A percentile compares a stretch with the other conserved stretches of the same genome.
These are phyloP conservation scores for Letharia lupina DNA, from an alignment of 495 filamentous ascomycete genomes.

Conservation along the genomic window DNA sequence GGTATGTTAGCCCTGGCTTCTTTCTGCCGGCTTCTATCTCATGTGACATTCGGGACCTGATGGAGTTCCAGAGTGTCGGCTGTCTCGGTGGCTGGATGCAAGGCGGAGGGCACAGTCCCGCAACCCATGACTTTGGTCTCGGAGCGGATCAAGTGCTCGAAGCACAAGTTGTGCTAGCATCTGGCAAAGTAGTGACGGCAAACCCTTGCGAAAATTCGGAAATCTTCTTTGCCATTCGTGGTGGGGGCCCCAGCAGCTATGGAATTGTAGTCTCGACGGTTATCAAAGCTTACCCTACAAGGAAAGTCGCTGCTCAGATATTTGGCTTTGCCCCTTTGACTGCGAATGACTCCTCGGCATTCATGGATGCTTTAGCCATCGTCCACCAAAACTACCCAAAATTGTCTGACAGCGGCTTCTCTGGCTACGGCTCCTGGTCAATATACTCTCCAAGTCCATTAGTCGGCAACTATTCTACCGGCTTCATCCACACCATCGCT, in stretches of 20 bases:
- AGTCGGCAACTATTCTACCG: constrained; percentile 28
- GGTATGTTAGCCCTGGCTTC: constrained; percentile 20
- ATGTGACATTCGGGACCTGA: background rate
- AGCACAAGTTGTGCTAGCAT: constrained; percentile 46
- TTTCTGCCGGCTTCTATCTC: background rate
- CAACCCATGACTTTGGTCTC: constrained; percentile 27
- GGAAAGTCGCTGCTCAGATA: constrained; percentile 32
- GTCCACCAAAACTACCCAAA: constrained; percentile 24
- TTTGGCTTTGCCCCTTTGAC: constrained; percentile 29
- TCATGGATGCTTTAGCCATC: constrained; percentile 27
- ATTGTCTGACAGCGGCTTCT: constrained; percentile 25
- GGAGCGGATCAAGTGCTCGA: constrained; percentile 39
- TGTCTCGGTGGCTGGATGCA: constrained; percentile 37
- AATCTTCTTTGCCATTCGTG: constrained; percentile 54
- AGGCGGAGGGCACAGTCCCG: constrained; percentile 34
- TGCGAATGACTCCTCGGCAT: constrained; percentile 17
- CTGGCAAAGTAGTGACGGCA: constrained; percentile 45
- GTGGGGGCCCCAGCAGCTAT: constrained; percentile 43
- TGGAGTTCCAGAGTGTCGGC: constrained; percentile 29
- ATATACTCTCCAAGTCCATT: constrained; percentile 23
- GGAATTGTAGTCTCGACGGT: constrained; percentile 39
- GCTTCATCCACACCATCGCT: constrained; percentile 32
- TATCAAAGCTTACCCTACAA: constrained; percentile 37
- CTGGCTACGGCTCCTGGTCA: constrained; percentile 34
- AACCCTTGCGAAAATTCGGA: constrained; percentile 44